A percentile compares a stretch with the other conserved stretches of the same genome.
phyloP scores from a whole-genome alignment of 306 rosid genomes.

The Cucurbita maxima region DNA sequence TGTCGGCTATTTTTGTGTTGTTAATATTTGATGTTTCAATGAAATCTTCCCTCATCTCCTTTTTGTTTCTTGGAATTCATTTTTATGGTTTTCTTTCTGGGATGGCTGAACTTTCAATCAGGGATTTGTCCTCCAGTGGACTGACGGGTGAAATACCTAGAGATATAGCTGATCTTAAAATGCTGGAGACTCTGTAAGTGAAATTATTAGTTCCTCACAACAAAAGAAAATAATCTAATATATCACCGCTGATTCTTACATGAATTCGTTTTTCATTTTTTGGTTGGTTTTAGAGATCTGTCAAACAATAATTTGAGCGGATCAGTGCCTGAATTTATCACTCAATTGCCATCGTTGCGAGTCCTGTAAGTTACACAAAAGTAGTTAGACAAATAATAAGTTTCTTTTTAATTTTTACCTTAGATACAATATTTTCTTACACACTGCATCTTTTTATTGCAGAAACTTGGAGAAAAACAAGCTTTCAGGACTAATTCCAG shows the following conservation, averaged over 20 bases:
- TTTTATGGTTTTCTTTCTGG: background rate
- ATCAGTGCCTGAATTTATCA: conserved; percentile 26
- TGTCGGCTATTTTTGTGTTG: background rate
- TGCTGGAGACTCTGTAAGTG: conserved; percentile 23
- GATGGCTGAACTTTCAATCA: conserved; percentile 9
- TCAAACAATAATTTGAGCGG: conserved; percentile 30
- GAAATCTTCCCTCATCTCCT: background rate
- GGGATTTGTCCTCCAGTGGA: conserved; percentile 28
- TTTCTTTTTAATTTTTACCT: background rate
- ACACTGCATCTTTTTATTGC: background rate
- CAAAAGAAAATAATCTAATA: background rate
- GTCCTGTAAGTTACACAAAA: conserved; percentile 19
- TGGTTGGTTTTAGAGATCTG: conserved; percentile 24
- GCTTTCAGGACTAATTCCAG: conserved; percentile 21
- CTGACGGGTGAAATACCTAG: conserved; percentile 18
- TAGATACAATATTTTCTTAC: background rate
- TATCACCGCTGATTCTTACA: background rate
- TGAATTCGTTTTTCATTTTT: background rate
- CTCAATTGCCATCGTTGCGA: conserved; percentile 17
- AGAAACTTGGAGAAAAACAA: conserved; percentile 25
- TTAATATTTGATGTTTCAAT: background rate
- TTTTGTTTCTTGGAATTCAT: background rate
- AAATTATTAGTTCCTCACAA: background rate
- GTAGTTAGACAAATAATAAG: background rate
- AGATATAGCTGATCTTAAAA: conserved; percentile 15